A percentile compares a stretch with the other conserved stretches of the same genome.
phyloP scores from a whole-genome alignment of 176 grass and related monocot species.

The Oryza longistaminata region DNA sequence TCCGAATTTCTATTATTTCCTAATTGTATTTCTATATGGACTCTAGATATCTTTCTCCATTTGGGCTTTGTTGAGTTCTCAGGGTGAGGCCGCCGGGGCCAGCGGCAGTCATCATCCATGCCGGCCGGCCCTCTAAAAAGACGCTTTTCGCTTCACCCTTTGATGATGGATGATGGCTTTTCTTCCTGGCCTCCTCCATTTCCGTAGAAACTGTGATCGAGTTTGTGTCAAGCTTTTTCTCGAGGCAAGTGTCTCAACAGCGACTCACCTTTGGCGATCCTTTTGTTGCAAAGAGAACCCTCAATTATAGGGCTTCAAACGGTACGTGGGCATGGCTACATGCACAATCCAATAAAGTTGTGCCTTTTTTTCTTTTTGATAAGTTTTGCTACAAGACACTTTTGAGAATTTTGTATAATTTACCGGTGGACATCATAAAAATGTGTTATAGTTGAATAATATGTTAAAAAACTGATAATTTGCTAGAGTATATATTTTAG shows the following conservation, averaged over 20 bases:
- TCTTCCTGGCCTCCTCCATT: neutral
- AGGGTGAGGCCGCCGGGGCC: neutral
- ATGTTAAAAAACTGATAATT: no score
- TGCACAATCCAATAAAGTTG: slow-evolving; percentile 19
- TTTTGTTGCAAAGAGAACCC: slow-evolving; percentile 40
- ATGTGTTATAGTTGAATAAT: no score
- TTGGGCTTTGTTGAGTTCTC: neutral
- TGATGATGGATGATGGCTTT: neutral
- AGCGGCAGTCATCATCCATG: slow-evolving; percentile 49
- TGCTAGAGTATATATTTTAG: no score
- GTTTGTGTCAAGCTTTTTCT: slow-evolving; percentile 38
- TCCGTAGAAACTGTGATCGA: slow-evolving; percentile 30
- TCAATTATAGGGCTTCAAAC: neutral
- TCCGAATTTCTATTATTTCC: no score
- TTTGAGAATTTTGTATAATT: no score
- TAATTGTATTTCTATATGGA: no score
- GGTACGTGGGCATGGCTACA: neutral
- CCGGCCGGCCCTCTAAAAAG: neutral
- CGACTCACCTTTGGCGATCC: slow-evolving; percentile 39
- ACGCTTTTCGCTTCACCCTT: slow-evolving; percentile 36
- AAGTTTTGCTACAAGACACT: no score
- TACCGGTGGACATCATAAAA: no score
- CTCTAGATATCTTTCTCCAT: neutral
- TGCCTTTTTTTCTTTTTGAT: neutral
- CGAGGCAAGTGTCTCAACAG: slow-evolving; percentile 46